Evolutionary conservation across 441 rosid species (phyloP).

Genomic region (Francoa sonchifolia): DNA sequence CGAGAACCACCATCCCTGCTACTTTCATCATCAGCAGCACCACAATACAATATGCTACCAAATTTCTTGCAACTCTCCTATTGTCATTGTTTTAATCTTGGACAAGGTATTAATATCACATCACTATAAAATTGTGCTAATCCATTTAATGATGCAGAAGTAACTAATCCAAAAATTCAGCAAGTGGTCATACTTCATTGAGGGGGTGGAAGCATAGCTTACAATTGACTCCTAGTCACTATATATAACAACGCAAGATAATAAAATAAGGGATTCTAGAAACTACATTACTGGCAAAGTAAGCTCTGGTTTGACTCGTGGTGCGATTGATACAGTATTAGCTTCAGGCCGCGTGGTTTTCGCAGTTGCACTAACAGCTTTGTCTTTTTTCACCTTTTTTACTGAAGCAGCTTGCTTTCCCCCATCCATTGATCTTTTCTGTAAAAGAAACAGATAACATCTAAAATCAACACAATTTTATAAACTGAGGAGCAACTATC

Average conservation of each 20-base stretch:
- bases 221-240: no score
- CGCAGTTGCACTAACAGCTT: slow-evolving; percentile 55
- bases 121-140: no score
- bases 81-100: no score
- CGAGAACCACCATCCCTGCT: no score
- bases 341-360: slow-evolving; percentile 62
- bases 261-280: slow-evolving; percentile 17
- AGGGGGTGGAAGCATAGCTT: no score
- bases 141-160: no score
- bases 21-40: no score
- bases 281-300: slow-evolving; percentile 80
- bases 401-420: slow-evolving; percentile 81
- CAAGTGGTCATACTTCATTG: no score
- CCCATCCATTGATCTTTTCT: slow-evolving; percentile 68
- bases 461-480: slow-evolving; percentile 1
- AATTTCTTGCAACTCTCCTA: no score
- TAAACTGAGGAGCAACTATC: background rate
- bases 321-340: slow-evolving; percentile 37
- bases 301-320: slow-evolving; percentile 88
- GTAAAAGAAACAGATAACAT: slow-evolving; percentile 15
- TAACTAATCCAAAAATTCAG: no score
- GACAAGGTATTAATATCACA: no score
- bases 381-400: slow-evolving; percentile 84
- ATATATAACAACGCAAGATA: slow-evolving; percentile 8
- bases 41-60: no score